phyloP scores from a whole-genome alignment of 176 grass and related monocot species.

The Musa itinerans region DNA sequence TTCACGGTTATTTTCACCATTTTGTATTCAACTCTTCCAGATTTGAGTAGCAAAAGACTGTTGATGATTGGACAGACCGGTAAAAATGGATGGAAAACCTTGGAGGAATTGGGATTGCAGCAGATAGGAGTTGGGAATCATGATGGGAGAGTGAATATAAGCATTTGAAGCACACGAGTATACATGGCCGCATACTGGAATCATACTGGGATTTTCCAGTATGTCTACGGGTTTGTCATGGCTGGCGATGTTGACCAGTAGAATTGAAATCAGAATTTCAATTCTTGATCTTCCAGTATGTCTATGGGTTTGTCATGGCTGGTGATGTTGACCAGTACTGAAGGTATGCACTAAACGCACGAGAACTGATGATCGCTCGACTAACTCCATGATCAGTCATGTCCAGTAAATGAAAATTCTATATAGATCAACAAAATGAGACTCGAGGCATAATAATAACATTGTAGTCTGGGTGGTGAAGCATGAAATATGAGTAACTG shows the following conservation, averaged over 20 bases:
- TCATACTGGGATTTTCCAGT: constrained; percentile 86
- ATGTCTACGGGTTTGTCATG: constrained; percentile 46
- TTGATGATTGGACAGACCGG: constrained; percentile 94
- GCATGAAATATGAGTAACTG: constrained; percentile 1
- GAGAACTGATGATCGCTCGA: not conserved
- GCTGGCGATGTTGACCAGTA: no score
- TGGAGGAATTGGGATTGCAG: constrained; percentile 66
- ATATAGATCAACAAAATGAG: no score
- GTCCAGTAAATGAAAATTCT: not conserved
- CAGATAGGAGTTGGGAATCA: constrained; percentile 80
- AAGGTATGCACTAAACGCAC: constrained; percentile 41
- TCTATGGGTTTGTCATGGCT: constrained; percentile 49
- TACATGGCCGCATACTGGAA: constrained; percentile 61
- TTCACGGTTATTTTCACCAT: constrained; percentile 79
- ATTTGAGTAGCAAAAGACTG: constrained; percentile 85
- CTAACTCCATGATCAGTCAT: not conserved
- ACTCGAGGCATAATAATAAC: not conserved
- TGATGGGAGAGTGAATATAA: constrained; percentile 78
- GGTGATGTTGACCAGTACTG: constrained; percentile 77
- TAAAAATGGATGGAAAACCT: constrained; percentile 73
- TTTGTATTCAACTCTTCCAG: constrained; percentile 86
- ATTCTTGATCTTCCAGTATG: no score
- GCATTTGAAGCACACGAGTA: constrained; percentile 60
- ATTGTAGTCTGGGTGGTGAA: no score
- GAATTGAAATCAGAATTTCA: no score